Percentiles rank a stretch among this genome's conserved stretches.
phyloP scores from a whole-genome alignment of 1,284 basidiomycete species.

The Chiua sp. region DNA sequence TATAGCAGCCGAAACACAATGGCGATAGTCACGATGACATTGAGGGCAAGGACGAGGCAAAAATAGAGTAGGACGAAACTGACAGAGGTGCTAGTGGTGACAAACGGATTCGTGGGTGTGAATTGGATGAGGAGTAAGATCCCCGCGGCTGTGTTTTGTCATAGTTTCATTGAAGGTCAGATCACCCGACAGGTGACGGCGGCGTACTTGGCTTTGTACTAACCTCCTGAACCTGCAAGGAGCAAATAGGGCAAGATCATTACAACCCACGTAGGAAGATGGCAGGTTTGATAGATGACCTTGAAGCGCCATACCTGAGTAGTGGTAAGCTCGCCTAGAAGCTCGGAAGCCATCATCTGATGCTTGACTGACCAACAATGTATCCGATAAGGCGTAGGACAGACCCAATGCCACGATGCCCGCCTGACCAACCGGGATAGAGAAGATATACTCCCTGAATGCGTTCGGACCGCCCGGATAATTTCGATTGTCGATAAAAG shows the following conservation, averaged over 20 bases:
- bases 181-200: no score
- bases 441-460: constrained; percentile 19
- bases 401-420: constrained; percentile 24
- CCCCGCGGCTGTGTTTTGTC: constrained; percentile 11
- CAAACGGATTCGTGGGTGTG: constrained; percentile 18
- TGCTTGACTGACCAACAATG: constrained; percentile 28
- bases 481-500: constrained; percentile 38
- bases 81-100: constrained; percentile 8
- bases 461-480: constrained; percentile 34
- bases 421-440: constrained; percentile 17
- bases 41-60: constrained; percentile 24
- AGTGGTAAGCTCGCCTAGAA: not conserved
- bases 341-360: not conserved
- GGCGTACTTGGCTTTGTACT: no score
- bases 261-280: constrained; percentile 15
- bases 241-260: constrained; percentile 25
- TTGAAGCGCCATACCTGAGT: constrained; percentile 36
- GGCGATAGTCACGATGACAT: constrained; percentile 28
- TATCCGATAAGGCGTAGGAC: constrained; percentile 31
- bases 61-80: constrained; percentile 27
- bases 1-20: constrained; percentile 28
- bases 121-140: constrained; percentile 16
- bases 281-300: constrained; percentile 23
- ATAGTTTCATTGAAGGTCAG: no score
- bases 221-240: constrained; percentile 17